Evolutionary conservation across 2,329 filamentous ascomycete species (phyloP).

Genomic region (Aspergillus ibericus): DNA sequence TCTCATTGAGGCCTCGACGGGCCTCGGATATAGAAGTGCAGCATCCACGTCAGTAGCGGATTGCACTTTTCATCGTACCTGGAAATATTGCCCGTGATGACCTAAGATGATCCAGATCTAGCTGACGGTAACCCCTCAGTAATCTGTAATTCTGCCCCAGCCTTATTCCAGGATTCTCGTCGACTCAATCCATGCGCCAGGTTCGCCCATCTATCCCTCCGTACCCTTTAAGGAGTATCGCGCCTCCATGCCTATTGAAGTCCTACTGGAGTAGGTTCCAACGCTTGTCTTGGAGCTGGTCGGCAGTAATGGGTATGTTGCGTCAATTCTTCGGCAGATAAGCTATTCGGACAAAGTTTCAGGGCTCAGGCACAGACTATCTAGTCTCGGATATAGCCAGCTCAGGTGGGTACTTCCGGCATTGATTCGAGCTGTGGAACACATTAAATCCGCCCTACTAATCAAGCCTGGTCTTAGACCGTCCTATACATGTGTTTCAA

Average conservation of each 20-base stretch:
- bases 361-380: background rate
- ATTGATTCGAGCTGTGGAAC: background rate
- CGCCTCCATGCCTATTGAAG: background rate
- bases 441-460: background rate
- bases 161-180: background rate
- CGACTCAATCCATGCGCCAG: background rate
- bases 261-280: too few relatives aligned
- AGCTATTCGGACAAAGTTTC: background rate
- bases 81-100: background rate
- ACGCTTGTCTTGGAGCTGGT: background rate
- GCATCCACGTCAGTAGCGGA: background rate
- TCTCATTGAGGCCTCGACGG: background rate
- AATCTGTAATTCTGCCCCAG: background rate
- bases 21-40: conserved; percentile 2
- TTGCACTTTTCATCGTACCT: background rate
- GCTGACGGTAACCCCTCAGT: background rate
- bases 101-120: background rate
- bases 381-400: background rate
- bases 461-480: background rate
- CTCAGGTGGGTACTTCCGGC: background rate
- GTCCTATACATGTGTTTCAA: background rate
- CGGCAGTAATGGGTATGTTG: background rate
- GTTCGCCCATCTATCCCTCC: background rate
- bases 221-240: too few relatives aligned
- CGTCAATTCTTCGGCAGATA: background rate